Conservation (phyloP, 129 eudicot genomes). For the Heracleum sosnowskyi region DNA sequence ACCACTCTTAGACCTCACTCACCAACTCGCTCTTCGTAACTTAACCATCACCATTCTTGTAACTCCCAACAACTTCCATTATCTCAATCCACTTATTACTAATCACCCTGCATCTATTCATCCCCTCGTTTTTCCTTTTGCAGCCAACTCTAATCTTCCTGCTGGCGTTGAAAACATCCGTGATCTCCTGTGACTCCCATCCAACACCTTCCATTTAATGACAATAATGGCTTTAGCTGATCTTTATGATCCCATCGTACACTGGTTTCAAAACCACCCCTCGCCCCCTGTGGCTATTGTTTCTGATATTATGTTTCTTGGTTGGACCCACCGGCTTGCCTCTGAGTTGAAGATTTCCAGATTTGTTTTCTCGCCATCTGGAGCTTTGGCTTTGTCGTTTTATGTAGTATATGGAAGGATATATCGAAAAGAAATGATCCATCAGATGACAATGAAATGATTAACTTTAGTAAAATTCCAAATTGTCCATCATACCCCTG, state of each 20-base stretch:
- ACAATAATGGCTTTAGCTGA: conserved; percentile 31
- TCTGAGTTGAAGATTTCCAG: not conserved
- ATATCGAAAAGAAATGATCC: not conserved
- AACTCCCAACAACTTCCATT: conserved; percentile 8
- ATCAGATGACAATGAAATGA: not conserved
- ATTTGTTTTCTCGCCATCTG: not conserved
- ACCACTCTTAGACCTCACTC: conserved; percentile 18
- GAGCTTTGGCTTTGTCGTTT: not conserved
- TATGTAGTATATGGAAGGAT: not conserved
- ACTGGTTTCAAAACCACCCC: conserved; percentile 48
- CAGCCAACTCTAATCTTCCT: conserved; percentile 43
- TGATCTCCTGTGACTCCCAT: conserved; percentile 53
- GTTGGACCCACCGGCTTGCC: not conserved
- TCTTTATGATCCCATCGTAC: conserved; percentile 25
- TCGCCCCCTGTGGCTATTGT: conserved; percentile 59
- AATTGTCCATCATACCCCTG: not conserved
- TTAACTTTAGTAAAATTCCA: not conserved
- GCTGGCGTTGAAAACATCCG: conserved; percentile 51
- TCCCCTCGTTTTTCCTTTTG: conserved; percentile 64
- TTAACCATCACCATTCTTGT: conserved; percentile 14
- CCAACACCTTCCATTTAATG: conserved; percentile 26
- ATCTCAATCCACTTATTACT: conserved; percentile 6
- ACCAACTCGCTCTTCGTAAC: conserved; percentile 6
- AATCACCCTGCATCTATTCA: conserved; percentile 18
- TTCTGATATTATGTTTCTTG: conserved; percentile 57